Percentiles rank a stretch among this genome's conserved stretches.
These are phyloP conservation scores for Theileria orientalis DNA, from an alignment of 169 alveolate genomes.

Conservation along the genomic window DNA sequence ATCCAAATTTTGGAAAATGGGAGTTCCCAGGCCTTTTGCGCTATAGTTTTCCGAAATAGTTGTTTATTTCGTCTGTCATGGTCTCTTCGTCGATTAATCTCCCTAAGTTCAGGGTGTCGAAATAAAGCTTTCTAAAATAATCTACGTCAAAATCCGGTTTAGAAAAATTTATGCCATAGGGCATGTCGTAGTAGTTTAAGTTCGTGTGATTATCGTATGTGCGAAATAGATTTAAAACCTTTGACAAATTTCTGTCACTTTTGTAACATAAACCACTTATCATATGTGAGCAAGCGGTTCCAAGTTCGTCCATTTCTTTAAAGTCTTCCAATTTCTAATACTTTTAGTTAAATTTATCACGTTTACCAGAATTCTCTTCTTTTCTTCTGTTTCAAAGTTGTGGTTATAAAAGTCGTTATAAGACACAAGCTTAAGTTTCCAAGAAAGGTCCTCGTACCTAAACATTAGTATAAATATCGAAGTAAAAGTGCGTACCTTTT, in stretches of 20 bases:
- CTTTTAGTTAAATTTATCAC: no score
- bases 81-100: no score
- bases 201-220: no score
- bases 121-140: no score
- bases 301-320: constrained; percentile 32
- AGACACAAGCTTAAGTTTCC: constrained; percentile 26
- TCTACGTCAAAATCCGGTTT: no score
- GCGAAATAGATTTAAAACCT: constrained; percentile 15
- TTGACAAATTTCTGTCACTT: background rate
- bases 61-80: no score
- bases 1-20: no score
- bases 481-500: background rate
- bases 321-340: constrained; percentile 43
- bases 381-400: constrained; percentile 29
- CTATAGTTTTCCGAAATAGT: no score
- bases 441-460: constrained; percentile 42
- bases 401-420: constrained; percentile 39
- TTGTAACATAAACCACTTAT: constrained; percentile 28
- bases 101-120: no score
- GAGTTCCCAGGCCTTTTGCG: no score
- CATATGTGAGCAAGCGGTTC: constrained; percentile 23
- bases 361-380: constrained; percentile 31
- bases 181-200: no score
- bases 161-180: no score
- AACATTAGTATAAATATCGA: background rate